Evolutionary conservation across 805 yeast genomes (phyloP).

Genomic region (Sugiyamaella floridensis): DNA sequence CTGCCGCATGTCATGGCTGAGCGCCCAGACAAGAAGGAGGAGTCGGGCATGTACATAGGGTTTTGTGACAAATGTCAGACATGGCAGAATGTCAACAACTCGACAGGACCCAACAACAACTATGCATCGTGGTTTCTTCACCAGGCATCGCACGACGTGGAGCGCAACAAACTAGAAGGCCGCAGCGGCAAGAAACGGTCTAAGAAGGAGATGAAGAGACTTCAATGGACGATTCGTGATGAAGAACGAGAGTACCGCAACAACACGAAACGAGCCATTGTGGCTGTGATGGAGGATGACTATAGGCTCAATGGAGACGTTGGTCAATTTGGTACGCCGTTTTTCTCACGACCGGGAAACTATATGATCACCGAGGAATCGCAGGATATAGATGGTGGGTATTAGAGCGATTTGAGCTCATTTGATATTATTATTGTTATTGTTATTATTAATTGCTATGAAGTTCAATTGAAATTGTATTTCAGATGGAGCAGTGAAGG

Average conservation of each 20-base stretch:
- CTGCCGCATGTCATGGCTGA: conserved; percentile 16
- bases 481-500: no score
- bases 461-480: no score
- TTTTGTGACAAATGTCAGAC: conserved; percentile 19
- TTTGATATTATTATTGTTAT: no score
- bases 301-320: conserved; percentile 8
- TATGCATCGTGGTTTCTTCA: conserved; percentile 21
- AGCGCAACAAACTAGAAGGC: conserved; percentile 16
- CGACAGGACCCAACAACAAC: conserved; percentile 10
- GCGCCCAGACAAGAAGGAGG: conserved; percentile 15
- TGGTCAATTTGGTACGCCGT: conserved; percentile 7
- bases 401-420: neutral
- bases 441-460: no score
- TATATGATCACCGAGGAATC: conserved; percentile 1
- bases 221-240: conserved; percentile 3
- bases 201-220: conserved; percentile 10
- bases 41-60: conserved; percentile 14
- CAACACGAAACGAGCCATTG: conserved; percentile 7
- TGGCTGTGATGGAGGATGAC: conserved; percentile 11
- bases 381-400: conserved; percentile 5
- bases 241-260: conserved; percentile 5
- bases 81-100: conserved; percentile 19
- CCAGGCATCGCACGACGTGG: conserved; percentile 18
- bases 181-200: conserved; percentile 17
- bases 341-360: conserved; percentile 8